phyloP scores from a whole-genome alignment of 192 early-diverging fungal genomes.

The Mortierella alpina region DNA sequence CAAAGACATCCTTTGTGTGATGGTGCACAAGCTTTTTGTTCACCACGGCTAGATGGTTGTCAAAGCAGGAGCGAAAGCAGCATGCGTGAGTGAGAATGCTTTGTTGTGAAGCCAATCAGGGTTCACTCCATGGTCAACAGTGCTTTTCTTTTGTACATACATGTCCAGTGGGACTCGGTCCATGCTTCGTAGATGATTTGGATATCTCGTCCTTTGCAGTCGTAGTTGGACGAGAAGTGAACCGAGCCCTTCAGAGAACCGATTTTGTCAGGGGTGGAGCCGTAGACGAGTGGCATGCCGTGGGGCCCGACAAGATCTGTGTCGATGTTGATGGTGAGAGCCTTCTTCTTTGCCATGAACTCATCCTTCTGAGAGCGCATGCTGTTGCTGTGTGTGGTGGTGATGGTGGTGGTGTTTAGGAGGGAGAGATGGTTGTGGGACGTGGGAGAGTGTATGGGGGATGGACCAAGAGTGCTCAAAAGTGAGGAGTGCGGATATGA shows the following conservation, averaged over 20 bases:
- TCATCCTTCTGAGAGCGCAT: constrained; percentile 20
- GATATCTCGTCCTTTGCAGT: constrained; percentile 50
- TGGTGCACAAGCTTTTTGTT: constrained; percentile 24
- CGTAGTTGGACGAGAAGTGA: constrained; percentile 39
- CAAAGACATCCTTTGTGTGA: constrained; percentile 14
- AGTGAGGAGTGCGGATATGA: neutral
- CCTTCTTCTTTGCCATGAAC: constrained; percentile 19
- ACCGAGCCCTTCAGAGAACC: constrained; percentile 36
- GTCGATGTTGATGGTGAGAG: constrained; percentile 41
- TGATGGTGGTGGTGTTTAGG: neutral
- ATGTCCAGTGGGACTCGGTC: constrained; percentile 22
- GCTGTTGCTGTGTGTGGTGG: neutral
- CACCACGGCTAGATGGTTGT: neutral
- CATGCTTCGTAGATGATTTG: constrained; percentile 51
- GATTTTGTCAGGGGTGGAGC: constrained; percentile 16
- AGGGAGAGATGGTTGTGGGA: neutral
- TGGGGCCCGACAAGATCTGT: constrained; percentile 27
- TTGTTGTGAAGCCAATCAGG: neutral
- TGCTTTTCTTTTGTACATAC: neutral
- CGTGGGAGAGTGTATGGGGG: neutral
- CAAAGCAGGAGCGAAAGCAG: neutral
- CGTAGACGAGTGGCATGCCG: constrained; percentile 47
- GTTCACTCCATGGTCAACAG: neutral
- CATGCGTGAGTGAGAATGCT: neutral
- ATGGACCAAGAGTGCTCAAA: neutral